phyloP scores from a whole-genome alignment of 1,139 yeast species.

The Yamadazyma conglobata region DNA sequence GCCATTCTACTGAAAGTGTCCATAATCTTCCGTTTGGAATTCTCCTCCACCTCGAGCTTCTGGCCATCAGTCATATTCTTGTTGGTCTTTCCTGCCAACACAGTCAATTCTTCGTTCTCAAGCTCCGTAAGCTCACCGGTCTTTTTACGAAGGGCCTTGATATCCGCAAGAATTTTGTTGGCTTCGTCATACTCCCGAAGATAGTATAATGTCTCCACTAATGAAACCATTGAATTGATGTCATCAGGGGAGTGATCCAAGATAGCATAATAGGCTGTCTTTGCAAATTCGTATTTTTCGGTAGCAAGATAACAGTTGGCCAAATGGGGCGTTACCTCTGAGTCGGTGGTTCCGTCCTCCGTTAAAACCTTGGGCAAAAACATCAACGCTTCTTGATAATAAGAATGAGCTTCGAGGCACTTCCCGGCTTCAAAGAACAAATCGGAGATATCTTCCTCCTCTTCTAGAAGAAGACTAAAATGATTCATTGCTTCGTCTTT shows the following conservation, averaged over 20 bases:
- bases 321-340: constrained; percentile 52
- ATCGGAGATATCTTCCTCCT: constrained; percentile 60
- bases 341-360: constrained; percentile 38
- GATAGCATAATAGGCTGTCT: constrained; percentile 56
- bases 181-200: constrained; percentile 68
- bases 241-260: constrained; percentile 58
- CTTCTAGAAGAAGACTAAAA: constrained; percentile 57
- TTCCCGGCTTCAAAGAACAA: constrained; percentile 74
- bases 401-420: constrained; percentile 64
- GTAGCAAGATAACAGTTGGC: constrained; percentile 78
- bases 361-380: constrained; percentile 52
- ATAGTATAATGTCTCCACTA: constrained; percentile 79
- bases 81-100: not conserved
- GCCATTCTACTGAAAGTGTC: constrained; percentile 64
- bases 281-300: constrained; percentile 69
- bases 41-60: constrained; percentile 52
- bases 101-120: constrained; percentile 1
- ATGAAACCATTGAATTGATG: constrained; percentile 67
- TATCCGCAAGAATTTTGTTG: constrained; percentile 53
- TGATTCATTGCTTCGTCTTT: constrained; percentile 65
- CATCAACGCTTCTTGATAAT: constrained; percentile 68
- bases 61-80: constrained; percentile 53
- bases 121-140: constrained; percentile 1
- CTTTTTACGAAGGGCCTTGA: constrained; percentile 20
- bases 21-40: constrained; percentile 57